Evolutionary conservation across 345 rosid genomes (phyloP).

Genomic region (Aquilaria malaccensis): DNA sequence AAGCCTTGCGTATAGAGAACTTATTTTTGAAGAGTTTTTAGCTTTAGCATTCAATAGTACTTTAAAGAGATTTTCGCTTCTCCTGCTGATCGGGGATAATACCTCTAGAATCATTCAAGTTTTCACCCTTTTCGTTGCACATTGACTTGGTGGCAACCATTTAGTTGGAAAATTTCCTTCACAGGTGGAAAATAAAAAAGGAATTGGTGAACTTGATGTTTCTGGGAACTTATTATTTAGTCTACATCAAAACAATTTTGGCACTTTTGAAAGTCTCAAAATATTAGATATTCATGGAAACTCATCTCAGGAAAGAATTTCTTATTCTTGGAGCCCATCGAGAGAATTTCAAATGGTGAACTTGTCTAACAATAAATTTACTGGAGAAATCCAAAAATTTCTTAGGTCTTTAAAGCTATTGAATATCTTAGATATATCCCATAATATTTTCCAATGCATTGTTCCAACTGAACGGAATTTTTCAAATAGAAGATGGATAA

Average conservation of each 20-base stretch:
- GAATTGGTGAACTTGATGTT: not conserved
- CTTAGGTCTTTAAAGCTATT: not conserved
- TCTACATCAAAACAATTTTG: slow-evolving; percentile 17
- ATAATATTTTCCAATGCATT: slow-evolving; percentile 34
- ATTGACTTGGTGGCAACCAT: not conserved
- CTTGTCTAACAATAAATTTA: too few relatives aligned
- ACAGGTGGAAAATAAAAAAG: not conserved
- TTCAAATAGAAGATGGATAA: slow-evolving; percentile 21
- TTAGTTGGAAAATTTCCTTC: slow-evolving; percentile 2
- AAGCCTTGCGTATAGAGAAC: too few relatives aligned
- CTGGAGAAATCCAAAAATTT: slow-evolving; percentile 15
- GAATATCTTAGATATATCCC: slow-evolving; percentile 17
- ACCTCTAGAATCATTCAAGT: not conserved
- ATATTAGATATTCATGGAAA: too few relatives aligned
- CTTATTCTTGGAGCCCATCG: too few relatives aligned
- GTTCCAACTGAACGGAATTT: slow-evolving; percentile 21
- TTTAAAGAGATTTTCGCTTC: too few relatives aligned
- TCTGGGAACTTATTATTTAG: not conserved
- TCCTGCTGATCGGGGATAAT: not conserved
- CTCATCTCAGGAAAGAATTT: too few relatives aligned
- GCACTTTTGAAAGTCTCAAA: slow-evolving; percentile 10
- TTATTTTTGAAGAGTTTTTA: too few relatives aligned
- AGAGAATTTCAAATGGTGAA: too few relatives aligned
- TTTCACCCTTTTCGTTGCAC: not conserved
- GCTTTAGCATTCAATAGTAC: too few relatives aligned